Evolutionary conservation across 805 yeast species (phyloP).

Genomic region (Zygosaccharomyces rouxii): DNA sequence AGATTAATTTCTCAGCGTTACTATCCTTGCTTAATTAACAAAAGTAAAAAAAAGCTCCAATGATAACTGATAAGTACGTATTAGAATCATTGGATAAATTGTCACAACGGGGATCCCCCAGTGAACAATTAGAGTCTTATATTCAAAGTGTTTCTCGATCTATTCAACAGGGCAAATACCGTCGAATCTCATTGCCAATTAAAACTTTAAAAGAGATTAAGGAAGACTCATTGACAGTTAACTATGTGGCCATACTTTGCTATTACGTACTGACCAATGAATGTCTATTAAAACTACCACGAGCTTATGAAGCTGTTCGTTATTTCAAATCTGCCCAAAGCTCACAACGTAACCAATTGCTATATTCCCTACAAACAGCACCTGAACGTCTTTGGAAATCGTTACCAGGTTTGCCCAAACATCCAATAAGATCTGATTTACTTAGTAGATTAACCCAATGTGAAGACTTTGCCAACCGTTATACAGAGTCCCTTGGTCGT

Average conservation of each 20-base stretch:
- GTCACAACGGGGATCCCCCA: neutral
- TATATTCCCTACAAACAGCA: slow-evolving; percentile 25
- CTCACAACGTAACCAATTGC: slow-evolving; percentile 18
- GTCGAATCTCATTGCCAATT: neutral
- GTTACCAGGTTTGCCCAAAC: slow-evolving; percentile 4
- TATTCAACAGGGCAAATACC: slow-evolving; percentile 3
- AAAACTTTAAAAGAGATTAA: neutral
- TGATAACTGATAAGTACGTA: slow-evolving; percentile 5
- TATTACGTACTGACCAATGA: slow-evolving; percentile 22
- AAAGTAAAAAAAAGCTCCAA: neutral
- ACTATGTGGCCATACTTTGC: slow-evolving; percentile 21
- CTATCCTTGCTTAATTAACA: neutral
- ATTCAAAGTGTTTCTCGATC: neutral
- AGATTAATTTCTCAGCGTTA: neutral
- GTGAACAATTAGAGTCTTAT: neutral
- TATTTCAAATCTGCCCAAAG: slow-evolving; percentile 19
- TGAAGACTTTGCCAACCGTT: slow-evolving; percentile 8
- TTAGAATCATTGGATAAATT: neutral
- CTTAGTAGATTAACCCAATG: slow-evolving; percentile 1
- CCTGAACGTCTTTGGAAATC: slow-evolving; percentile 9
- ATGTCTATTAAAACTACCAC: slow-evolving; percentile 17
- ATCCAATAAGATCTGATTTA: neutral
- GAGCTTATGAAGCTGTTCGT: slow-evolving; percentile 17
- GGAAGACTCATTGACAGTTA: neutral
- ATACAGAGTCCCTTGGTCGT: slow-evolving; percentile 21